Evolutionary conservation across 108 stramenopile species (phyloP), one percentile per base, ranked within the genome.

Genomic region (Aurantiochytrium sp.): DNA sequence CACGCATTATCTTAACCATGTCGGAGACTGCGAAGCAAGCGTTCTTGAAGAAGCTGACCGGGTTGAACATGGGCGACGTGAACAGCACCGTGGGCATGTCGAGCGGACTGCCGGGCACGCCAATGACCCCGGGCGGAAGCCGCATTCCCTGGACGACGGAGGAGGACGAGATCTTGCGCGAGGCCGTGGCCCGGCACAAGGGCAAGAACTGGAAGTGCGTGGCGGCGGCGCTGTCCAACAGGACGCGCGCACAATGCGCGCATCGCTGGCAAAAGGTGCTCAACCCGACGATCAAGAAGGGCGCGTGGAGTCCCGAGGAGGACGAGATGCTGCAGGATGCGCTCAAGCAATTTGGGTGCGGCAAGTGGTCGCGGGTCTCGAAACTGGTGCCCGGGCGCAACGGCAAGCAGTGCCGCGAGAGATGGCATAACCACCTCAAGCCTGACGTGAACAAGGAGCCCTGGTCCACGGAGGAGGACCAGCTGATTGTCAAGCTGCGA

Each of bases 181-280:
- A 91, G 41, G 68, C 52, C 24, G 88, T 93, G 34, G 45, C 39
- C 10, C 73, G 90, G 36, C 90, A 93, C 22, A 96, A 95, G 39
- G 90, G 34, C 32, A 95, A 96, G 91, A 96, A 97, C 87, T 98
- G 98, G 98, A 93, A 95, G 54, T 93, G 92, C 81, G 96, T 99
- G 88, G 97, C 98, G 22, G 88, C 90, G 32, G 91, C 91, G 42
- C 87, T 98, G 3, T 97, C 97, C 31, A 81, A 81, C 73, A 12
- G 92, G 88, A 53, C 90, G 90, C 30, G 73, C 24, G 73, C 73
- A 8, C 90, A 91, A 69, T 91, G 90, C 30, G 86, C 86, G 36
- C 85, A 91, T 36, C 88, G 90, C 37, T 91, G 88, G 89, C 90
- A 91, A 34, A 86, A 91, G 55, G 55, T 86, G 41, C 89, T 91